Base-by-base conservation (phyloP, 768 basidiomycete genomes). In the Hypholoma fasciculare region DNA sequence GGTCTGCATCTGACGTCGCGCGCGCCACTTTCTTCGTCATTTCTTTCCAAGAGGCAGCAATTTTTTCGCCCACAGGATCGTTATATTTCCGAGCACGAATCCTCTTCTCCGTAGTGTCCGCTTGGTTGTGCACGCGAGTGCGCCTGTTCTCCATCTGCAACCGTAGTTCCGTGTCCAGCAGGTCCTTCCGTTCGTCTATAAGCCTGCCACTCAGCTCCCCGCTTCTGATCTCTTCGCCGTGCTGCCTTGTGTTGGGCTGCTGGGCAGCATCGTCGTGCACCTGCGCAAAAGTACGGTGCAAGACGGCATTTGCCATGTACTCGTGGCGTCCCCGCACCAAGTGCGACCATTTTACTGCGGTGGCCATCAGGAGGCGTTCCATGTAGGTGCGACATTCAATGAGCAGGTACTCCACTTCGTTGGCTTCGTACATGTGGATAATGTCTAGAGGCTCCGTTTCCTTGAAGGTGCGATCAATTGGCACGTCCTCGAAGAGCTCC, bases 401-500 rank as follows among this genome's bases (percentile, higher is more conserved):
- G 26, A 57, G 48, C 12, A 57, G 48, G 26, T 42, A 57, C 30
- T 57, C 56, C 7, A 51, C 57, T 17, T 58, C 57, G 17, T 49
- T 58, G 34, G 51, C 51, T 20, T 58, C 51, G 17, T 46, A 52
- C 26, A 52, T 53, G 40, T 53, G 36, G 17, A 52, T 20, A 23
- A 36, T 48, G 7, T 46, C 57, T 34, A 34, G 7, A 7, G 36
- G 30, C 40, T 53, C 57, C 51, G 17, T 43, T 9, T 51, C 19
- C 37, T 37, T 19, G 19, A 53, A 49, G 12, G 48, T 17, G 13
- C 39, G 40, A 40, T 57, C 56, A 4, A 38, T 9, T 27, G 57
- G 57, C n/a, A 49, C 51, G 23, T 53, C 51, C 46, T 58, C 40
- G 4, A 48, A 20, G 8, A 58, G 52, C 23, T 58, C 51, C 17